Percentiles rank a stretch among this genome's conserved stretches.
These are phyloP conservation scores for Pleurotus tuoliensis DNA, from an alignment of 768 basidiomycete species.

Conservation along the genomic window DNA sequence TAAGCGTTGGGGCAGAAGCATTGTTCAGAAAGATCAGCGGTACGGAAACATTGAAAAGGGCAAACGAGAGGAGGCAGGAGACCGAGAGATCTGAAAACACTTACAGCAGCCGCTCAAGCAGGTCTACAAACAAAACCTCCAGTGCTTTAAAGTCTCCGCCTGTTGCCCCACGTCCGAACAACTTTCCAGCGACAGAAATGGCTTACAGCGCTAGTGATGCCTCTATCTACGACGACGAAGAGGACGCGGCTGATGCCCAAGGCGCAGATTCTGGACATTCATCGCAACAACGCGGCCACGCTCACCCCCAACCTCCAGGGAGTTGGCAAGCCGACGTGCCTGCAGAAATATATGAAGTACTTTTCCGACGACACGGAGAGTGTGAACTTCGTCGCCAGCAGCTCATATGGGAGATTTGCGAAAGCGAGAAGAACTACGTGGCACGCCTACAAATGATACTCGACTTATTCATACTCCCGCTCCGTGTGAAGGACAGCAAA, in stretches of 20 bases:
- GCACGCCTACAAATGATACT: slow-evolving; percentile 62
- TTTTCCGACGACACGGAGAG: slow-evolving; percentile 38
- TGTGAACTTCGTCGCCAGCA: slow-evolving; percentile 61
- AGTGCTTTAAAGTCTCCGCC: neutral
- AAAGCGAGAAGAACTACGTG: slow-evolving; percentile 69
- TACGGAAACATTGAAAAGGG: slow-evolving; percentile 9
- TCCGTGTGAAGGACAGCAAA: slow-evolving; percentile 66
- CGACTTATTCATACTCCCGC: slow-evolving; percentile 70
- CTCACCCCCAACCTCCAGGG: neutral
- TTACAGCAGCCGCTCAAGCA: neutral
- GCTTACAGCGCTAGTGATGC: neutral
- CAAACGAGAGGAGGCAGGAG: neutral
- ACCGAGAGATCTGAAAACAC: neutral
- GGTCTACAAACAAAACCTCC: neutral
- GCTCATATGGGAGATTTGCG: slow-evolving; percentile 62
- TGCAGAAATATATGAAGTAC: slow-evolving; percentile 26
- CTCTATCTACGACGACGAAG: neutral
- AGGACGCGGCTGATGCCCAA: too few relatives aligned
- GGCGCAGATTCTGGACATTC: neutral
- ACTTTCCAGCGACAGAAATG: neutral
- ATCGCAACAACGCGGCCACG: neutral
- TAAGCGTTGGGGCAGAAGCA: slow-evolving; percentile 46
- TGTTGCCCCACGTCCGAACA: too few relatives aligned
- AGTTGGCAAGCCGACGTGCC: slow-evolving; percentile 32
- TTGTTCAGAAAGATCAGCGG: slow-evolving; percentile 39